Conservation (phyloP, 2,329 filamentous ascomycete species). For the Aureobasidium sp. region DNA sequence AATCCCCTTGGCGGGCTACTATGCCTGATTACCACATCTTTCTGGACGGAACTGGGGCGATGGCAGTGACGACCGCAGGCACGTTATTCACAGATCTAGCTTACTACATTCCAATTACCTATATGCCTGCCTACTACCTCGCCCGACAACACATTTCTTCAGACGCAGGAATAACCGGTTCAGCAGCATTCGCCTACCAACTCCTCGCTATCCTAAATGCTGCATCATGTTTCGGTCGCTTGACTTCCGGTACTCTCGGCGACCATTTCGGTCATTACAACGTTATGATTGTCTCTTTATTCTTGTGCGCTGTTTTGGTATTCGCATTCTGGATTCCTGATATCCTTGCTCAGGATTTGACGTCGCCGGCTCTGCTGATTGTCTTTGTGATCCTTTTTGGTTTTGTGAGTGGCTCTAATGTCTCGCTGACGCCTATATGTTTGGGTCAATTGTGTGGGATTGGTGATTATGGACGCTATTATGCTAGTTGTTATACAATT, state of each 20-base stretch:
- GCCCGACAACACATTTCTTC: background rate
- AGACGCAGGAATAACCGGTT: background rate
- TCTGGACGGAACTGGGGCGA: slow-evolving; percentile 27
- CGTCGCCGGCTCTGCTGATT: slow-evolving; percentile 49
- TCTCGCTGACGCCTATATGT: slow-evolving; percentile 75
- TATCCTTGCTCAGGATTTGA: slow-evolving; percentile 19
- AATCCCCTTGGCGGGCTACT: slow-evolving; percentile 21
- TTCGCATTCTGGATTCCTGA: slow-evolving; percentile 67
- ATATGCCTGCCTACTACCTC: slow-evolving; percentile 42
- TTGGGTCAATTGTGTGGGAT: slow-evolving; percentile 75
- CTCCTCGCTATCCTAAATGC: slow-evolving; percentile 78
- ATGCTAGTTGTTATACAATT: slow-evolving; percentile 76
- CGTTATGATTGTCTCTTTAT: slow-evolving; percentile 64
- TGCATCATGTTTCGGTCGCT: slow-evolving; percentile 70
- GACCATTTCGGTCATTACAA: slow-evolving; percentile 81
- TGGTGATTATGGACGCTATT: slow-evolving; percentile 71
- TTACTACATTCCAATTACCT: slow-evolving; percentile 64
- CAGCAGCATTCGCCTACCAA: slow-evolving; percentile 68
- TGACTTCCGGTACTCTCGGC: slow-evolving; percentile 68
- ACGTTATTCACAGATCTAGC: slow-evolving; percentile 44
- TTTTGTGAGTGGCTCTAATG: slow-evolving; percentile 72
- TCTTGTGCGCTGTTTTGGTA: slow-evolving; percentile 58
- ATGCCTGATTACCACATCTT: slow-evolving; percentile 41
- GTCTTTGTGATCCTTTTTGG: slow-evolving; percentile 72
- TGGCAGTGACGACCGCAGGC: slow-evolving; percentile 37